Evolutionary conservation across 306 rosid species (phyloP).

Genomic region (Prunus padus): DNA sequence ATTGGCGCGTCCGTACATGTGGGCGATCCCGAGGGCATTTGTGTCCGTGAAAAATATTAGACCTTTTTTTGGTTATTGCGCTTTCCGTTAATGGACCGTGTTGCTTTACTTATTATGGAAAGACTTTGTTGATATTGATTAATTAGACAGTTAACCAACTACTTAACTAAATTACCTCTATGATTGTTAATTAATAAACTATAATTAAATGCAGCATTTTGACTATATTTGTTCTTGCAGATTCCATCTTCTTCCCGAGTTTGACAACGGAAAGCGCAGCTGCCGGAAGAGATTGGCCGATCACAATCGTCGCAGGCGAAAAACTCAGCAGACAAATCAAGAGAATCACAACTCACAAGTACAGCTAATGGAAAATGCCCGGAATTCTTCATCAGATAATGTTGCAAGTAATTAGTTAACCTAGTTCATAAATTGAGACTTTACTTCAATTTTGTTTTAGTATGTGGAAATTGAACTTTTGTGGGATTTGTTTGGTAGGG

Average conservation of each 20-base stretch:
- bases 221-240: slow-evolving; percentile 30
- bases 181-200: not conserved
- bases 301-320: slow-evolving; percentile 94
- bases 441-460: not conserved
- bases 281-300: slow-evolving; percentile 96
- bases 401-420: slow-evolving; percentile 46
- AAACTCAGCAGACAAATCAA: slow-evolving; percentile 68
- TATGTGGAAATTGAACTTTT: no score
- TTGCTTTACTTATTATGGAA: slow-evolving; percentile 35
- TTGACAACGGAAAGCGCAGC: slow-evolving; percentile 95
- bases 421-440: not conserved
- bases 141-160: not conserved
- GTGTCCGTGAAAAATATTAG: slow-evolving; percentile 49
- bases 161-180: not conserved
- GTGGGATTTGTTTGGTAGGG: slow-evolving; percentile 33
- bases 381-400: slow-evolving; percentile 37
- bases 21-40: slow-evolving; percentile 84
- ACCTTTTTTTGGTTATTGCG: slow-evolving; percentile 9
- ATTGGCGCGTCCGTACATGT: slow-evolving; percentile 60
- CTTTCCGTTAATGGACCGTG: slow-evolving; percentile 57
- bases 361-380: slow-evolving; percentile 29
- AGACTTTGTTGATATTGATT: not conserved
- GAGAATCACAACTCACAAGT: slow-evolving; percentile 35
- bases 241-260: slow-evolving; percentile 89
- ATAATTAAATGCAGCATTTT: not conserved